A percentile compares a stretch with the other conserved stretches of the same genome.
Evolutionary conservation across 2,329 filamentous ascomycete genomes (phyloP).

Genomic region (Aspergillus sojae): DNA sequence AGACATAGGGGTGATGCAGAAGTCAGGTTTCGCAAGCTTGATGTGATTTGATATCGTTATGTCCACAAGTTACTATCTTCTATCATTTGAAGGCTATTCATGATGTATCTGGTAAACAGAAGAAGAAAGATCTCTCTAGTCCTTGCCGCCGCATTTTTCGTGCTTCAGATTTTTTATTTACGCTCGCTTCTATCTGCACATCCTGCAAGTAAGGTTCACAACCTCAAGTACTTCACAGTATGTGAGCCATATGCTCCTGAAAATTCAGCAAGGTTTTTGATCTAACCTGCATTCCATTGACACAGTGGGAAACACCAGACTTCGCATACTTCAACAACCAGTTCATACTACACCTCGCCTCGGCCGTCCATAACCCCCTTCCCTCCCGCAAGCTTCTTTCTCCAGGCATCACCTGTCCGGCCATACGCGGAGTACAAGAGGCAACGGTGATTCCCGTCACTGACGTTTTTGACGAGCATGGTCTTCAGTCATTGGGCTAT

Average conservation of each 20-base stretch:
- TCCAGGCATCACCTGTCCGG: background rate
- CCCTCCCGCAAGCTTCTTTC: constrained; percentile 2
- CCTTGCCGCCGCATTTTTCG: background rate
- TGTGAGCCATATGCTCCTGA: background rate
- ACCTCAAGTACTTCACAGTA: background rate
- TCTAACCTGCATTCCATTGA: background rate
- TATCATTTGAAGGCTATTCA: background rate
- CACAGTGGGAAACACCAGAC: background rate
- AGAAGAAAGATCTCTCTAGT: background rate
- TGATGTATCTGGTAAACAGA: background rate
- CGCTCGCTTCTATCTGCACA: background rate
- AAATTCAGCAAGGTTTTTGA: background rate
- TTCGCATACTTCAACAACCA: constrained; percentile 7
- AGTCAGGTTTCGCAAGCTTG: background rate
- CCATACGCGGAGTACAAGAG: background rate
- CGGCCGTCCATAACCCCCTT: constrained; percentile 4
- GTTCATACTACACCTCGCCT: constrained; percentile 4
- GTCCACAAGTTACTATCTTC: background rate
- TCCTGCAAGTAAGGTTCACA: background rate
- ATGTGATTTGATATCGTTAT: background rate
- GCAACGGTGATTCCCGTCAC: background rate
- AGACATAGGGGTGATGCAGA: background rate
- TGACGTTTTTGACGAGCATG: background rate
- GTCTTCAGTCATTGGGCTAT: background rate
- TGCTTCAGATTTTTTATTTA: background rate